A percentile compares a stretch with the other conserved stretches of the same genome.
These are phyloP conservation scores for Hemisphaericaspora subhashii DNA, from an alignment of 1,139 yeast species.

Conservation along the genomic window DNA sequence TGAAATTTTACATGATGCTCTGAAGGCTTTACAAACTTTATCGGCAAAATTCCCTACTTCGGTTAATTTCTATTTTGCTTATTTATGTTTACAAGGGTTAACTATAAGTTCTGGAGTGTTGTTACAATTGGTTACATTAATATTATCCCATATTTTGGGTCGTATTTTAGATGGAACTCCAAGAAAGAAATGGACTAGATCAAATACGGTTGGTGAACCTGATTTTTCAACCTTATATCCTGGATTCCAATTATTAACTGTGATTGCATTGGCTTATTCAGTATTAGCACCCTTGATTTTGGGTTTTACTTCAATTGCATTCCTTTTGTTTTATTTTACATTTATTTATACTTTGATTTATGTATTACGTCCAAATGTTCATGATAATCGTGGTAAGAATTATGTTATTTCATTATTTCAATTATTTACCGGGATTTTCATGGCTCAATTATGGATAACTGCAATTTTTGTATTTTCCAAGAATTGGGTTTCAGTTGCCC, in stretches of 20 bases:
- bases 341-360: constrained; percentile 57
- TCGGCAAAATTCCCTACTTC: constrained; percentile 66
- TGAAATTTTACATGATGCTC: constrained; percentile 55
- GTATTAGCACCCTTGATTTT: constrained; percentile 48
- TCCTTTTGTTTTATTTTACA: constrained; percentile 53
- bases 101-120: constrained; percentile 39
- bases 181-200: constrained; percentile 49
- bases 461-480: constrained; percentile 71
- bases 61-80: constrained; percentile 67
- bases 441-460: constrained; percentile 63
- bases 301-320: constrained; percentile 48
- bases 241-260: constrained; percentile 36
- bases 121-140: constrained; percentile 43
- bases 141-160: constrained; percentile 47
- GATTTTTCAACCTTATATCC: constrained; percentile 44
- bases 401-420: constrained; percentile 69
- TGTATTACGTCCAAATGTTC: constrained; percentile 52
- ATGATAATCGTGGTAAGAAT: constrained; percentile 64
- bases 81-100: constrained; percentile 47
- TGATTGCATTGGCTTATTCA: constrained; percentile 41
- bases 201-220: constrained; percentile 43
- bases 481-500: constrained; percentile 71
- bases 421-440: constrained; percentile 61
- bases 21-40: constrained; percentile 54
- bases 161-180: constrained; percentile 48